Percentiles rank a stretch among this genome's conserved stretches.
Evolutionary conservation across 805 yeast species (phyloP).

Genomic region (Starmerella floricola): DNA sequence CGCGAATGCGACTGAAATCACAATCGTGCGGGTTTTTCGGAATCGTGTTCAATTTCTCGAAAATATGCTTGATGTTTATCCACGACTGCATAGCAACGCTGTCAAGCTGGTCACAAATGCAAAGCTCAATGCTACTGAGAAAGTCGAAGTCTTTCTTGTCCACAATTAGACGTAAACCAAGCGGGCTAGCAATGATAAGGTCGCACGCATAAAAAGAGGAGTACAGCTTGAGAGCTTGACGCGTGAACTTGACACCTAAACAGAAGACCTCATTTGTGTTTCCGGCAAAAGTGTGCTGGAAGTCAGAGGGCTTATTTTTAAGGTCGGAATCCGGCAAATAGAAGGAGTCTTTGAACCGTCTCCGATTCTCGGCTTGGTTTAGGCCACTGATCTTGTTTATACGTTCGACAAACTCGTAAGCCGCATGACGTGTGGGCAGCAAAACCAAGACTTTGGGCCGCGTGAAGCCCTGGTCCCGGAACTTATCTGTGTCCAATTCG

Average conservation of each 20-base stretch:
- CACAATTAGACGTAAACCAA: conserved; percentile 70
- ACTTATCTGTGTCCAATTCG: conserved; percentile 35
- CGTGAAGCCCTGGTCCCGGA: conserved; percentile 89
- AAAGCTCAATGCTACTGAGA: conserved; percentile 74
- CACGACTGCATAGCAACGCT: conserved; percentile 86
- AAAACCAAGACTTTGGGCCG: conserved; percentile 78
- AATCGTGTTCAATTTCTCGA: conserved; percentile 57
- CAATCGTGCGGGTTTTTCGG: conserved; percentile 73
- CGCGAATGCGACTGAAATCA: conserved; percentile 81
- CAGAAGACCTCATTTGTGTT: conserved; percentile 87
- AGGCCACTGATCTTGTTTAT: conserved; percentile 52
- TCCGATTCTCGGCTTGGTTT: conserved; percentile 68
- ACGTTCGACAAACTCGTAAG: conserved; percentile 53
- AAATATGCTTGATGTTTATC: conserved; percentile 62
- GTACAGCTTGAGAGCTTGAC: conserved; percentile 74
- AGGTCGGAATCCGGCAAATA: conserved; percentile 40
- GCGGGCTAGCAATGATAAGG: conserved; percentile 78
- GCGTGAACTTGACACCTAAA: conserved; percentile 78
- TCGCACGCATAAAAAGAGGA: conserved; percentile 78
- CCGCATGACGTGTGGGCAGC: conserved; percentile 72
- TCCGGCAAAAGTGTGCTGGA: conserved; percentile 67
- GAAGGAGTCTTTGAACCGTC: conserved; percentile 63
- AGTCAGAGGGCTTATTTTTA: conserved; percentile 66
- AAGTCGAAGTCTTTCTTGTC: conserved; percentile 67
- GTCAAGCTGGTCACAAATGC: conserved; percentile 71